Base-by-base conservation (phyloP, 441 rosid species). In the Populus tomentosa region DNA sequence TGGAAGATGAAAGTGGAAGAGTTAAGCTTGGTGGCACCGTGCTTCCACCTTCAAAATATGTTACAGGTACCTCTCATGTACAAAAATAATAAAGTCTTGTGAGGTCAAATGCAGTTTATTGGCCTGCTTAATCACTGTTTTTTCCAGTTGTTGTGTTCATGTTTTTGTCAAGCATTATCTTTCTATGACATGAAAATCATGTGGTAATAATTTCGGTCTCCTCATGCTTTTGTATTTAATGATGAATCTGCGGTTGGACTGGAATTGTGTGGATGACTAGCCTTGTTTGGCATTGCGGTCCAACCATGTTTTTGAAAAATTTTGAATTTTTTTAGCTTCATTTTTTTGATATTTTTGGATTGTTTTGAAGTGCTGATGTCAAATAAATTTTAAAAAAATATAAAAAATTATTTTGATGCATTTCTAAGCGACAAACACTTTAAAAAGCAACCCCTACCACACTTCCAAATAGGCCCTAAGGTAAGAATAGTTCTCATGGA, bases 1-100 rank as follows among this genome's bases (percentile, higher is more conserved):
- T 96, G 80, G 99, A 96, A 91, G 99, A 94, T 79, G 99, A 96
- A 84, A 92, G 97, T 79, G 99, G 98, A 21, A 87, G 98, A 85
- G 98, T 94, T 75, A 89, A 90, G 82, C 97, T 92, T 69, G 81
- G 91, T 0, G 96, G 98, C n/a, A 71, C 86, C 75, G 64, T 63
- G 64, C 90, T 91, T 80, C 82, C 87, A 72, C 92, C 93, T 65
- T 84, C 94, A 1, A 72, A 80, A 33, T 94, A 87, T 81, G 95
- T 95, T 24, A 94, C 99, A 84, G 99, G 99, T 95, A 64, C 59
- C 72, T 75, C 14, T 71, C 28, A 65, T 80, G 35, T 67, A 28
- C 59, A 62, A n/a, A 75, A 68, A 66, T 56, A 64, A 32, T 20
- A 77, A 53, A 75, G 7, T 67, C 30, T 75, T 67, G 36, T 36